A percentile compares a stretch with the other conserved stretches of the same genome.
Conservation (phyloP, 2,329 filamentous ascomycete genomes). For the Knoxdaviesia proteae region DNA sequence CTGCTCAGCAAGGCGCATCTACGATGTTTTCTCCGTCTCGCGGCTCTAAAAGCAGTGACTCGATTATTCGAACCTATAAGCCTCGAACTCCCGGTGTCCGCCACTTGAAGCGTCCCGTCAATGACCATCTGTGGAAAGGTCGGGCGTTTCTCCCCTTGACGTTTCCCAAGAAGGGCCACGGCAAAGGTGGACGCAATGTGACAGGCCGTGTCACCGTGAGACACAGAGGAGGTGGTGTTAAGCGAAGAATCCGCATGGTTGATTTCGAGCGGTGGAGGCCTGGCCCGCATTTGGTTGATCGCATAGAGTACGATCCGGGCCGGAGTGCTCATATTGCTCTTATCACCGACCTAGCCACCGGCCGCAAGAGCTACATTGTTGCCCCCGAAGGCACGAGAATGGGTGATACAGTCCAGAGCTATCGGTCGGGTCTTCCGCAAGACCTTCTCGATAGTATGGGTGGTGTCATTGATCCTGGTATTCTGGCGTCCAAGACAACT, state of each 20-base stretch:
- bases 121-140: slow-evolving; percentile 94
- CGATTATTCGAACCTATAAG: slow-evolving; percentile 62
- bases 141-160: slow-evolving; percentile 66
- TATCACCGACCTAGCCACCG: slow-evolving; percentile 52
- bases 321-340: slow-evolving; percentile 86
- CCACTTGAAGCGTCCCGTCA: slow-evolving; percentile 79
- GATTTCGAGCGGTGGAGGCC: slow-evolving; percentile 67
- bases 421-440: slow-evolving; percentile 69
- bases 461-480: slow-evolving; percentile 79
- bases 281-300: slow-evolving; percentile 72
- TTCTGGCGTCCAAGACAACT: slow-evolving; percentile 82
- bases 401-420: slow-evolving; percentile 84
- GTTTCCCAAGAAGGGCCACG: slow-evolving; percentile 78
- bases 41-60: too few species aligned
- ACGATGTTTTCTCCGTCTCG: too few species aligned
- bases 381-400: slow-evolving; percentile 87
- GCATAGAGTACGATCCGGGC: slow-evolving; percentile 90
- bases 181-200: slow-evolving; percentile 81
- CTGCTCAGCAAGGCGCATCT: too few species aligned
- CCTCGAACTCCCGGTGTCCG: slow-evolving; percentile 81
- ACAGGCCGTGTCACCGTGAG: slow-evolving; percentile 70
- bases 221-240: slow-evolving; percentile 80
- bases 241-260: slow-evolving; percentile 76
- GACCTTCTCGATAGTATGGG: slow-evolving; percentile 84
- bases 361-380: slow-evolving; percentile 71